Base-by-base conservation (phyloP, 2,329 filamentous ascomycete species). In the Epichloe bromicola region DNA sequence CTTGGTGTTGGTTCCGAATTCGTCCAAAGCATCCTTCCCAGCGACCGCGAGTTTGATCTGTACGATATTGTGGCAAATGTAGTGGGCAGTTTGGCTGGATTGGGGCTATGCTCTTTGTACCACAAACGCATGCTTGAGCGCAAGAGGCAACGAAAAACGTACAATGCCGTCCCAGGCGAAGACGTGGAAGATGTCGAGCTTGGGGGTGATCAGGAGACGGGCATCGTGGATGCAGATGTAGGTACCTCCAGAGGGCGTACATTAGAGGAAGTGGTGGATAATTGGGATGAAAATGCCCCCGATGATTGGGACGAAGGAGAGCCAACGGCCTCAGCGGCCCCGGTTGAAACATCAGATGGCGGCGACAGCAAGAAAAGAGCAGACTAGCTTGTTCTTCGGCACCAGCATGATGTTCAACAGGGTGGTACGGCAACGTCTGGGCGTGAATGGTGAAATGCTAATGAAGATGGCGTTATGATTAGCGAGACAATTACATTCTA, bases 61-160 rank as follows among this genome's bases (percentile, higher is more conserved):
- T 88, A 84, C 62, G 88, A 97, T 64, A 87, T 98, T 55, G 73
- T 88, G 49, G 89, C 90, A 62, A 98, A 98, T 65, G 68, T 95
- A 0, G 70, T 87, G 40, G 93, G 93, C 41, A 91, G 86, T 56
- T 67, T 86, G 14, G 71, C 74, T 1, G 89, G 80, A 0, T 64
- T 96, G 19, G 83, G 75, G 0, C 65, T 95, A 19, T 94, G 87
- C 65, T 83, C 82, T 52, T 91, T 87, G 86, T 98, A 98, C 65
- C 93, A 98, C 69, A 85, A 86, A 63, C 84, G 93, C 53, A 97
- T 97, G 89, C 73, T 97, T 39, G 91, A 97, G 67, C 78, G 93
- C 55, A 87, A 86, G 64, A 78, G 90, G 54, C 74, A 80, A 61
- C 80, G 80, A 51, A 86, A 86, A 62, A 79, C 79, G 48, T 94